Base-by-base conservation (phyloP, 148 eudicot species). In the Pharnaceum exiguum region DNA sequence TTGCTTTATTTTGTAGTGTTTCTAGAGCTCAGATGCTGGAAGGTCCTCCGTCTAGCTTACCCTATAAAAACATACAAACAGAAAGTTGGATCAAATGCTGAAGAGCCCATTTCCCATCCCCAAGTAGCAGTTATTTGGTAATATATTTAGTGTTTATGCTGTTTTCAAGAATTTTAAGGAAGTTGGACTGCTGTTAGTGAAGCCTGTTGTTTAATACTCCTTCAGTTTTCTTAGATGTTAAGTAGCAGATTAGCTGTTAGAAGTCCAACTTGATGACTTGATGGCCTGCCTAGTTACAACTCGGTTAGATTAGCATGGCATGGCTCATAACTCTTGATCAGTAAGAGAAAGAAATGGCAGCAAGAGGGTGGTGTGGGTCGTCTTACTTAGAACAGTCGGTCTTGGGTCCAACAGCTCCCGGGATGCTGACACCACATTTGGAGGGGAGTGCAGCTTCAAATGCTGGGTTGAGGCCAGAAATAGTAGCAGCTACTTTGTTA, bases 401-500 rank as follows among this genome's bases (percentile, higher is more conserved):
- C 39, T 15, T 30, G 45, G 51, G 60, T 50, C 73, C 62, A 32
- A 69, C 46, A 1, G 53, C 19, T 52, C 60, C 59, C 19, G 73
- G 68, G 19, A 62, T 47, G 32, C 27, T 27, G 43, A 55, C 57
- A 37, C 73, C 68, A 48, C 73, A 69, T 31, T 28, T 3, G 10
- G 45, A 21, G n/a, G 67, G 73, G 11, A 69, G 51, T 5, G 42
- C 5, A 23, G 60, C 56, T 0, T 75, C 80, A 24, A 48, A 53
- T 16, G 16, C n/a, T 15, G n/a, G 9, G 47, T 65, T 50, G 48
- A 70, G 16, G 2, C 67, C 68, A 0, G 46, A 1, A 21, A 65
- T 24, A 0, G 51, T 2, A 30, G 46, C 30, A 5, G 78, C 65
- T 13, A 65, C n/a, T n/a, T n/a, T n/a, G n/a, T n/a, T n/a, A n/a